Evolutionary conservation across 2,329 filamentous ascomycete genomes (phyloP).

Genomic region (Monilinia aucupariae): DNA sequence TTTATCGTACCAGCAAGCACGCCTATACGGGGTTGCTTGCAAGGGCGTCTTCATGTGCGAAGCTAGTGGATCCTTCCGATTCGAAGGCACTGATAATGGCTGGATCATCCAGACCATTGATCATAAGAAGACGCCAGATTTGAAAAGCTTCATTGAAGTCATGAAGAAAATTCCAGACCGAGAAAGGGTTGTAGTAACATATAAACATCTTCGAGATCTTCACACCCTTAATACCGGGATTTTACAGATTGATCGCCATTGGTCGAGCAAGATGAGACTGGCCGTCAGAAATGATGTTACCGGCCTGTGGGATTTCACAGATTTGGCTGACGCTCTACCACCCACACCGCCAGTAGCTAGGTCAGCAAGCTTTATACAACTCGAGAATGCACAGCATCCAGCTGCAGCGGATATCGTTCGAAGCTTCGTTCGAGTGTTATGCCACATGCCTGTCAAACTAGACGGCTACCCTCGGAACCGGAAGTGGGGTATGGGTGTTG

Average conservation of each 20-base stretch:
- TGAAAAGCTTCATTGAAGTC: conserved; percentile 84
- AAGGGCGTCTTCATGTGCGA: conserved; percentile 94
- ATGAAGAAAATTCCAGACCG: conserved; percentile 80
- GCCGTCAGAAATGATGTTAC: conserved; percentile 84
- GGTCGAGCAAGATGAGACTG: conserved; percentile 90
- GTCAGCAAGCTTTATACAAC: conserved; percentile 84
- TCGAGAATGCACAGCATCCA: conserved; percentile 81
- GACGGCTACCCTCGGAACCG: conserved; percentile 96
- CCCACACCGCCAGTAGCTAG: conserved; percentile 65
- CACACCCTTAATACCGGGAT: conserved; percentile 93
- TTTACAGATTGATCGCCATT: conserved; percentile 88
- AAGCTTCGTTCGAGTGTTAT: conserved; percentile 90
- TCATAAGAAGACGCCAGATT: conserved; percentile 81
- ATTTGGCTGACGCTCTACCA: conserved; percentile 75
- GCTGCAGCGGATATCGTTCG: conserved; percentile 89
- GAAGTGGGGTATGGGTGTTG: conserved; percentile 91
- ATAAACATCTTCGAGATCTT: conserved; percentile 90
- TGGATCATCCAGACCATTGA: conserved; percentile 93
- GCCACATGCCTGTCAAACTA: conserved; percentile 89
- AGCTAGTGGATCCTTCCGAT: conserved; percentile 87
- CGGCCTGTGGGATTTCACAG: conserved; percentile 90
- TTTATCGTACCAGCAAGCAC: conserved; percentile 95
- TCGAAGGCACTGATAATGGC: conserved; percentile 84
- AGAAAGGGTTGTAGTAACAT: conserved; percentile 85
- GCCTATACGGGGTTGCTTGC: conserved; percentile 86